Conservation (phyloP, 352 stramenopile genomes). For the Blastocystis sp. region DNA sequence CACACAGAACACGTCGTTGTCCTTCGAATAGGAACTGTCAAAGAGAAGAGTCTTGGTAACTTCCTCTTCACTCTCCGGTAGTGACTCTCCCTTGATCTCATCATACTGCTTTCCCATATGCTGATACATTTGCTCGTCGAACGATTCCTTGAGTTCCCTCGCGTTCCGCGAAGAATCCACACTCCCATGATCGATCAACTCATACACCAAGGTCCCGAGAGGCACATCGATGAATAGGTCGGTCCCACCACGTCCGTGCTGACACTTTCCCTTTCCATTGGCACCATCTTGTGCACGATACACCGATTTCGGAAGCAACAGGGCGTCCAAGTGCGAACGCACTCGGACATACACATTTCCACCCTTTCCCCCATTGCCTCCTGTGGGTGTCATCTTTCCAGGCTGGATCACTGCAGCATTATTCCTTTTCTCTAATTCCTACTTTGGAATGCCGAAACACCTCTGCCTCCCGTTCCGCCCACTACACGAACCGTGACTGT, state of each 20-base stretch:
- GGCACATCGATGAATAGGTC: conserved; percentile 72
- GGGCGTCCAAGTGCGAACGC: neutral
- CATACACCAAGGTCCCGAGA: conserved; percentile 74
- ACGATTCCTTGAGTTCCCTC: conserved; percentile 59
- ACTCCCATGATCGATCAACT: conserved; percentile 63
- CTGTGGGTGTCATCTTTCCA: neutral
- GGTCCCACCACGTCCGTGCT: conserved; percentile 63
- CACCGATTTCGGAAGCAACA: neutral
- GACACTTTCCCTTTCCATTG: conserved; percentile 49
- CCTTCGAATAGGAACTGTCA: neutral
- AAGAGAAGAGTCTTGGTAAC: neutral
- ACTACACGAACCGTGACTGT: neutral
- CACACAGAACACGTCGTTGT: neutral
- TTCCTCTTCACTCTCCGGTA: neutral
- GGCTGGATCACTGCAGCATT: conserved; percentile 1
- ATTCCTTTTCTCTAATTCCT: neutral
- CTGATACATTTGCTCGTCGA: neutral
- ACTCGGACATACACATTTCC: conserved; percentile 8
- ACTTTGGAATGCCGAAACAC: neutral
- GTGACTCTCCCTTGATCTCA: neutral
- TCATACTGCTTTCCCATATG: neutral
- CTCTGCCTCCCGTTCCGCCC: neutral
- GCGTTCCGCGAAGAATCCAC: neutral
- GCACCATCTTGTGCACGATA: conserved; percentile 55
- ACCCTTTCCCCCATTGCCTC: conserved; percentile 9